Base-by-base conservation (phyloP, 2,329 filamentous ascomycete species). In the Trichoderma simmonsii region DNA sequence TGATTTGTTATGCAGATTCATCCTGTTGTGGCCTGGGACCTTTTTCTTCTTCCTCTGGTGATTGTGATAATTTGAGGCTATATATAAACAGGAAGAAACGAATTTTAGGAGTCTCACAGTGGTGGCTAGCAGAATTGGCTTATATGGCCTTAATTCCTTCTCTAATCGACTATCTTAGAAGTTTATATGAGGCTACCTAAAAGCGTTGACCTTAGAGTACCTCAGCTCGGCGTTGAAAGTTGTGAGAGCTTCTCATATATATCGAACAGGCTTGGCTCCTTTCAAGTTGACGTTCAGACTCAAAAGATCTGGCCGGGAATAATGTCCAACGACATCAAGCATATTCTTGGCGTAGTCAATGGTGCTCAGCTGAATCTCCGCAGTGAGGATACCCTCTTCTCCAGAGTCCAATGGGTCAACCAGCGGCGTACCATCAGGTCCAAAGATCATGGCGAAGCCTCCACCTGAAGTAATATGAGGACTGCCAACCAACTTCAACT, bases 381-480 rank as follows among this genome's bases (percentile, higher is more conserved):
- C 85, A 64, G 81, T 83, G 39, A 88, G 73, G 21, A 88, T 83
- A 6, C 82, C 81, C 75, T 88, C 86, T 28, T 81, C 79, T 0
- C 80, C 80, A 15, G 79, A 77, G 4, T 79, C 77, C 70, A 84
- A 43, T 0, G 81, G 76, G 48, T 84, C 80, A 3, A 81, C 83
- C 56, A 88, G 74, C 4, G 82, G 77, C 32, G 84, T 78, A 1
- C 87, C 87, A 74, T 88, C 86, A 0, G 87, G 86, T 0, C 84
- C 86, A 72, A 86, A 85, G 26, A 88, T 82, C 73, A 85, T 85
- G 4, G 84, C 84, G 69, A 83, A 84, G 2, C 86, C 87, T 26
- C 84, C 84, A 3, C 82, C 80, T 1, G 80, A 80, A 6, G 32
- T 67, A 8, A 67, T 12, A 67, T 67, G 26, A 1, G 64, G 64